phyloP scores from a whole-genome alignment of 139 green algal genomes.

The Coelastrella sp. region DNA sequence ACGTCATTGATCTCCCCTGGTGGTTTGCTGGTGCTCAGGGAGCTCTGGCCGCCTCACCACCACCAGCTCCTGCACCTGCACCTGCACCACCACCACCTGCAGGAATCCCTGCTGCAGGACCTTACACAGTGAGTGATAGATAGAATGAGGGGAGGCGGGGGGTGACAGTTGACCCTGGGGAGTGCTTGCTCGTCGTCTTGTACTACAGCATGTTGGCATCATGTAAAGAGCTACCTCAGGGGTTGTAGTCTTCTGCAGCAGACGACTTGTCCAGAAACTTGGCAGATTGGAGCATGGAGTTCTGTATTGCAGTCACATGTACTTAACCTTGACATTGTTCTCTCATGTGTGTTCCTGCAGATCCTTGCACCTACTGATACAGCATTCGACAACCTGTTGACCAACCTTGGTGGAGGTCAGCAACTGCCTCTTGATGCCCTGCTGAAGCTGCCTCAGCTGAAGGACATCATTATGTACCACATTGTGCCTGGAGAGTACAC shows the following conservation, averaged over 20 bases:
- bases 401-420: constrained; percentile 56
- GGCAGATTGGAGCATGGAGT: no score
- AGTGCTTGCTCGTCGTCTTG: no score
- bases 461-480: constrained; percentile 77
- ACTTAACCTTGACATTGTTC: no score
- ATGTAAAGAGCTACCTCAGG: no score
- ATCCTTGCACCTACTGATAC: constrained; percentile 71
- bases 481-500: constrained; percentile 69
- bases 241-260: no score
- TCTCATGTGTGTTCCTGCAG: no score
- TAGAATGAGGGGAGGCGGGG: no score
- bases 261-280: no score
- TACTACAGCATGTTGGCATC: no score
- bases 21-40: constrained; percentile 48
- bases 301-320: no score
- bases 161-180: no score
- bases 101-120: constrained; percentile 61
- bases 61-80: constrained; percentile 38
- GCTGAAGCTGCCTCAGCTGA: constrained; percentile 65
- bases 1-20: constrained; percentile 47
- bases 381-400: constrained; percentile 66
- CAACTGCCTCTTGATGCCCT: constrained; percentile 63
- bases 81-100: constrained; percentile 31
- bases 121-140: constrained; percentile 64
- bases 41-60: constrained; percentile 43